Evolutionary conservation across 257 asterid species (phyloP), one percentile per base, ranked within the genome.

Genomic region (Solanum chilense): DNA sequence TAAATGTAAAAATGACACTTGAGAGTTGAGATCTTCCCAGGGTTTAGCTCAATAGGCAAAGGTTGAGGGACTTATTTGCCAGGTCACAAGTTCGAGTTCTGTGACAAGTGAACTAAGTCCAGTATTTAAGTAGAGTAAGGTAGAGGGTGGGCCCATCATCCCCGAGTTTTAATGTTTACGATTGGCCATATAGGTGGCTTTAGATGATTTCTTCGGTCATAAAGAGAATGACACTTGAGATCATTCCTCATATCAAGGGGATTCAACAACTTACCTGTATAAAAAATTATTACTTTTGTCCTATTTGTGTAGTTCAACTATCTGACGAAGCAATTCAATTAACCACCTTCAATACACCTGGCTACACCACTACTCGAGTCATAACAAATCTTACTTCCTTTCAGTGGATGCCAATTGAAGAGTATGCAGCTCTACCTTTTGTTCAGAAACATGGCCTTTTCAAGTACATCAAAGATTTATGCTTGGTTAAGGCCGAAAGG

Each of bases 371-470:
- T 74, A 44, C 49, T 74, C 29, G 49, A 37, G 81, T 37, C 49
- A 0, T 73, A 75, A 75, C 82, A 75, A 75, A 75, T 21, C 31
- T 25, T 42, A 18, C 13, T 20, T 9, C 25, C 12, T 75, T 74
- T 77, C 71, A 94, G 98, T 94, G 97, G 98, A 94, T 93, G 95
- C 97, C 98, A 25, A 87, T 93, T 42, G 92, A 89, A 47, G 98
- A 93, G 75, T 94, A 93, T 44, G 93, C 93, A 74, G 91, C 92
- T 35, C 94, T 90, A 83, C 90, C 92, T 44, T 86, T 90, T 45
- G 90, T 91, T 6, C 82, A 89, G 82, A 90, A 91, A 58, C 90
- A 90, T 87, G 82, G 88, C 3, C 80, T 93, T 47, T 92, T 87
- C 92, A 94, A 91, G 91, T 90, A 90, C 64, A 92, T 92, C 5